These are phyloP conservation scores for Neurospora sp. DNA, from an alignment of 495 filamentous ascomycete species.

Conservation along the genomic window DNA sequence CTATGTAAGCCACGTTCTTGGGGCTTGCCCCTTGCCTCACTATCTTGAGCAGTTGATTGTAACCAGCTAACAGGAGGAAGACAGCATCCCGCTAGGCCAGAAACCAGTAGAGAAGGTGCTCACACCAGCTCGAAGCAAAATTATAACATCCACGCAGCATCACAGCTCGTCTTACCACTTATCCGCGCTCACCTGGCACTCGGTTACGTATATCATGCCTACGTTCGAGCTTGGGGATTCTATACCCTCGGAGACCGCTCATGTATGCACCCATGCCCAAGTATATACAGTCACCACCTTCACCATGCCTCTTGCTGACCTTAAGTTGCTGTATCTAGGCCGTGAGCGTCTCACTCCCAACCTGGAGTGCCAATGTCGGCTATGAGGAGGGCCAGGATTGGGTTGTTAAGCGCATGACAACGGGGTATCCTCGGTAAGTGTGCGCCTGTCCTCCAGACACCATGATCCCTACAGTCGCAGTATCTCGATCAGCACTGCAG, in stretches of 20 bases:
- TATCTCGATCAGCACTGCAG: background rate
- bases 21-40: background rate
- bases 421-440: slow-evolving; percentile 75
- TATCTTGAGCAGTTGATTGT: background rate
- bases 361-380: slow-evolving; percentile 81
- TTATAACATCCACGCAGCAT: background rate
- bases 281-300: slow-evolving; percentile 13
- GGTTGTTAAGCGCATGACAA: slow-evolving; percentile 76
- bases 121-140: background rate
- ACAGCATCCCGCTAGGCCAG: background rate
- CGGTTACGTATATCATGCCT: slow-evolving; percentile 19
- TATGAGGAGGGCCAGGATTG: slow-evolving; percentile 89
- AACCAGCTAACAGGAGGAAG: background rate
- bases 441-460: background rate
- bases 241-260: slow-evolving; percentile 50
- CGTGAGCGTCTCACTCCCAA: slow-evolving; percentile 89
- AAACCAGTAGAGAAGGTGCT: background rate
- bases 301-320: background rate
- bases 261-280: slow-evolving; percentile 28
- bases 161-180: background rate
- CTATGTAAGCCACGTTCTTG: background rate
- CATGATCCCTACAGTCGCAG: background rate
- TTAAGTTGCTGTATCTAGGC: slow-evolving; percentile 44
- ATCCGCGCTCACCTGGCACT: background rate
- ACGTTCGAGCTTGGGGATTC: slow-evolving; percentile 41